phyloP scores from a whole-genome alignment of 345 rosid genomes.

The Bruguiera parviflora region DNA sequence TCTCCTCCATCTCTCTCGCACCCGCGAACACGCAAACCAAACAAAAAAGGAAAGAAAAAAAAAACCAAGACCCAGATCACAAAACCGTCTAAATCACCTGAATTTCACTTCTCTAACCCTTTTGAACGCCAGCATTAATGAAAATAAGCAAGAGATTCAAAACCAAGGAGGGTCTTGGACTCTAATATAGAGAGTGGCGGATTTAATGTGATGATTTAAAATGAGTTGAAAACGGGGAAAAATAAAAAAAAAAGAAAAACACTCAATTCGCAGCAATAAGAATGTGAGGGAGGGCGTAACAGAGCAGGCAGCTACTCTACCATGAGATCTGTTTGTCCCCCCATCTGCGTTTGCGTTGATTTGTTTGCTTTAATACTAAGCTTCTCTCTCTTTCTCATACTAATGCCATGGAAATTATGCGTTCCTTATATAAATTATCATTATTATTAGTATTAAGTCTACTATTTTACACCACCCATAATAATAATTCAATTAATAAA shows the following conservation, averaged over 20 bases:
- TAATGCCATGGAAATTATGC: too few species aligned
- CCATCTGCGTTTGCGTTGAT: conserved; percentile 10
- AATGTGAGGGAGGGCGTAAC: conserved; percentile 36
- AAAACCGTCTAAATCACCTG: conserved; percentile 6
- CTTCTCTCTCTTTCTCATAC: conserved; percentile 26
- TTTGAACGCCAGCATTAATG: background rate
- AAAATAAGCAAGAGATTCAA: background rate
- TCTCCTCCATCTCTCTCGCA: conserved; percentile 64
- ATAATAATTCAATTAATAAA: too few species aligned
- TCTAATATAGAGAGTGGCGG: background rate
- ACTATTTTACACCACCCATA: too few species aligned
- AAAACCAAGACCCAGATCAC: conserved; percentile 3
- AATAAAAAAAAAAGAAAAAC: background rate
- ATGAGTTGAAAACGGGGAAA: background rate
- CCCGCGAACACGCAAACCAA: conserved; percentile 1
- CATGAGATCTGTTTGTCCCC: conserved; percentile 33
- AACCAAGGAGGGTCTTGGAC: background rate
- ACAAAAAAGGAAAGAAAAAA: background rate
- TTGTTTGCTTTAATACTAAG: conserved; percentile 22
- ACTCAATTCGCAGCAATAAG: conserved; percentile 17
- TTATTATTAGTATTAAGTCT: too few species aligned
- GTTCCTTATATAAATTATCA: too few species aligned
- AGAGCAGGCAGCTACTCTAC: conserved; percentile 41
- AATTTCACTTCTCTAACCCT: conserved; percentile 1
- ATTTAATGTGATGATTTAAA: background rate